Evolutionary conservation across 192 early-diverging fungal genomes (phyloP).

Genomic region (Coemansia sp.): DNA sequence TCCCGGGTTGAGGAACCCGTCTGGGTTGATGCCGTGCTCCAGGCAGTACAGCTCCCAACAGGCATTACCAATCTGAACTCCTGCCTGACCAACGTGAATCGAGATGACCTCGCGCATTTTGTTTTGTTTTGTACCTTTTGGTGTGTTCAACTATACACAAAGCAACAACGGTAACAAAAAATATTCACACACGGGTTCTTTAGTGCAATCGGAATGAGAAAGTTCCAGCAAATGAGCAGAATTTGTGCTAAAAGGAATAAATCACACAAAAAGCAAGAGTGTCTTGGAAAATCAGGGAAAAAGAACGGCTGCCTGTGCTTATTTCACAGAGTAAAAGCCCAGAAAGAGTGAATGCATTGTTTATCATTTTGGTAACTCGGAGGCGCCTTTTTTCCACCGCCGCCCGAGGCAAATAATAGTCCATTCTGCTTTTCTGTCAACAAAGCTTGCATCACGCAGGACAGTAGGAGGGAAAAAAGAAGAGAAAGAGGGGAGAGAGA

Average conservation of each 20-base stretch:
- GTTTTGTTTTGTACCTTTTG: constrained; percentile 9
- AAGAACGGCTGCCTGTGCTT: too few species aligned
- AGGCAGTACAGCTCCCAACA: constrained; percentile 98
- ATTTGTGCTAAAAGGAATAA: constrained; percentile 2
- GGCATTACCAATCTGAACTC: constrained; percentile 99
- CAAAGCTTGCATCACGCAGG: constrained; percentile 18
- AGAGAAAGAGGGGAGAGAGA: background rate
- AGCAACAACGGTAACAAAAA: background rate
- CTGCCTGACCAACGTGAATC: constrained; percentile 85
- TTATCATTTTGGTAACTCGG: too few species aligned
- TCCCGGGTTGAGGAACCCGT: constrained; percentile 63
- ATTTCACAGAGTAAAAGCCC: too few species aligned
- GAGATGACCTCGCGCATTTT: constrained; percentile 79
- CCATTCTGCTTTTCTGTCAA: constrained; percentile 23
- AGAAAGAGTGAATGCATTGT: too few species aligned
- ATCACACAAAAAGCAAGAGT: constrained; percentile 2
- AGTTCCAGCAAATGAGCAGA: too few species aligned
- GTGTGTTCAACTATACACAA: constrained; percentile 2
- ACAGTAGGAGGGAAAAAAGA: background rate
- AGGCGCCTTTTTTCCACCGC: background rate
- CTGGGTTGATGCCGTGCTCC: constrained; percentile 97
- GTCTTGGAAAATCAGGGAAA: too few species aligned
- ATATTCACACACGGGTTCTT: background rate
- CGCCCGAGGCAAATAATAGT: background rate
- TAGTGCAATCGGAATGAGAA: constrained; percentile 16